Base-by-base conservation (phyloP, 108 stramenopile genomes). In the Cylindrotheca closterium region DNA sequence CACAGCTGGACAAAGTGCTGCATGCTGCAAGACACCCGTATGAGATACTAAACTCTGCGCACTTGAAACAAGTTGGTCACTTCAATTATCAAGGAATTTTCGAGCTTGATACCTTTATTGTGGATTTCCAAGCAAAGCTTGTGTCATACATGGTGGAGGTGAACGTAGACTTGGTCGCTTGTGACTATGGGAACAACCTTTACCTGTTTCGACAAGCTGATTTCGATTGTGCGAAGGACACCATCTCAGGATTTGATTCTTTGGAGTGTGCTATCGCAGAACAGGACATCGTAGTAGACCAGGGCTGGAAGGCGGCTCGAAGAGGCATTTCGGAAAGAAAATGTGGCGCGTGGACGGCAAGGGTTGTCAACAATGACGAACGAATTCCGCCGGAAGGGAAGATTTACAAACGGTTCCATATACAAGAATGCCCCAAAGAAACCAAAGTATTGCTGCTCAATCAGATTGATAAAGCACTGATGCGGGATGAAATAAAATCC, bases 1-100 rank as follows among this genome's bases (percentile, higher is more conserved):
- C 71, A n/a, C 79, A 85, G 51, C 75, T 93, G 12, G 47, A 64
- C 1, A 70, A 83, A 53, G 65, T 93, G 12, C 78, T 93, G 24
- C 47, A 79, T 31, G 56, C 59, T 31, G 66, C 63, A 1, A 63
- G 81, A 15, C 88, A 93, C 55, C 74, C 68, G 8, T 93, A 78
- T 67, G 47, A 60, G 22, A 49, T 93, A 1, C 24, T 37, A 0
- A 68, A 52, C n/a, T 24, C 45, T 18, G 55, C 68, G 17, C 69
- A 77, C n/a, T 58, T 74, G 24, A 28, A 58, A 19, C 76, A 86
- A 30, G 63, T 50, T 28, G 85, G 81, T 21, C 32, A 23, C 1
- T 81, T 87, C 63, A 56, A 64, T 47, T 21, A 57, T 18, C 32
- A 37, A 4, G 47, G 32, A 32, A 58, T 61, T 2, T 65, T 68